Percentiles rank a stretch among this genome's conserved stretches.
These are phyloP conservation scores for Talaromyces verruculosus DNA, from an alignment of 2,329 filamentous ascomycete species.

Conservation along the genomic window DNA sequence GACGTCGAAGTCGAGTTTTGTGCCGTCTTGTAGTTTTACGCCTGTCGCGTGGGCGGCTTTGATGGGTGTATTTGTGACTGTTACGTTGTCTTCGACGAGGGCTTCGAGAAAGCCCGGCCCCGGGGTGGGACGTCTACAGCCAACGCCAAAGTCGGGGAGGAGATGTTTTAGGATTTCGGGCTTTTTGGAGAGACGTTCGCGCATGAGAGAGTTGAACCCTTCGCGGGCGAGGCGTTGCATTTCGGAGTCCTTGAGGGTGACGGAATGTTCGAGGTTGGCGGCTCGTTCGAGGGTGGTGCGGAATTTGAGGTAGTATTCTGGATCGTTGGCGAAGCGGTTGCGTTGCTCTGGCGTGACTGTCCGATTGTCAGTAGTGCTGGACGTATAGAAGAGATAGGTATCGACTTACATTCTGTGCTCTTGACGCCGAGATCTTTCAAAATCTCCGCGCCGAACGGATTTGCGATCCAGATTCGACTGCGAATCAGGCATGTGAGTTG, in stretches of 20 bases:
- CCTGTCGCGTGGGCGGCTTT: not conserved
- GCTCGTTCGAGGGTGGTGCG: conserved; percentile 4
- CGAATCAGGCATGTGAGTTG: conserved; percentile 41
- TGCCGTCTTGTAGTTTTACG: not conserved
- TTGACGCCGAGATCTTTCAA: not conserved
- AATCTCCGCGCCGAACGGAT: conserved; percentile 14
- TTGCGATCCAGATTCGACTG: conserved; percentile 34
- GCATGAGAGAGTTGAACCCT: not conserved
- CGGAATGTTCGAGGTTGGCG: not conserved
- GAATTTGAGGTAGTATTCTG: conserved; percentile 2
- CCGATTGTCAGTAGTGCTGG: too few relatives aligned
- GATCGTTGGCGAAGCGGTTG: not conserved
- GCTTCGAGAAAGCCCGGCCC: not conserved
- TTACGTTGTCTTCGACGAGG: not conserved
- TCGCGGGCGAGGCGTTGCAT: conserved; percentile 1
- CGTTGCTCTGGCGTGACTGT: not conserved
- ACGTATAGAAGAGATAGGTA: too few relatives aligned
- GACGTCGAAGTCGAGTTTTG: not conserved
- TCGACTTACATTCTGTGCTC: not conserved
- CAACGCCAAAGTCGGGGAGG: conserved; percentile 37
- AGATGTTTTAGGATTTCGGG: conserved; percentile 32
- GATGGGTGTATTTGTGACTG: not conserved
- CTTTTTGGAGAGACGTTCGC: not conserved
- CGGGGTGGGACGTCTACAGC: conserved; percentile 10
- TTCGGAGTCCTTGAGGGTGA: conserved; percentile 1